Percentiles rank a stretch among this genome's conserved stretches.
These are phyloP conservation scores for Xerocomus amazonicus DNA, from an alignment of 1,284 basidiomycete genomes.

Conservation along the genomic window DNA sequence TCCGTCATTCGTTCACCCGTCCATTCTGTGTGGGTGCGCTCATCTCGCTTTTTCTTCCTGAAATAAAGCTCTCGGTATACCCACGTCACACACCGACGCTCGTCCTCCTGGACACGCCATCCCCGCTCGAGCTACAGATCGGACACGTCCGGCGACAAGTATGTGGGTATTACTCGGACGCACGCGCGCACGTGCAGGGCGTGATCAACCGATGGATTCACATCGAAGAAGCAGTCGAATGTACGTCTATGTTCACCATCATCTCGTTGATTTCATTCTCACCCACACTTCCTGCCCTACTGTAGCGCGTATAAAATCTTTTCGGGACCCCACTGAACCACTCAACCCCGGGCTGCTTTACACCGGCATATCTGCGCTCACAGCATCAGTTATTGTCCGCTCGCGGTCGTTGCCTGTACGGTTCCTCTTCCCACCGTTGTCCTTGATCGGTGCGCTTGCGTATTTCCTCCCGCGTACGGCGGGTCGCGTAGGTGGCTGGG, in stretches of 20 bases:
- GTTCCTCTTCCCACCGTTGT: slow-evolving; percentile 64
- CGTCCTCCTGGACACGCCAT: slow-evolving; percentile 67
- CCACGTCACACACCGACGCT: slow-evolving; percentile 55
- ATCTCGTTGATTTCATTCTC: background rate
- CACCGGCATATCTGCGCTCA: slow-evolving; percentile 83
- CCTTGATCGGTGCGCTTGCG: slow-evolving; percentile 61
- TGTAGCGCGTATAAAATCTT: slow-evolving; percentile 75
- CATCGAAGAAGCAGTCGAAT: slow-evolving; percentile 77
- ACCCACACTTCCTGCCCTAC: background rate
- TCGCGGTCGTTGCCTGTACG: slow-evolving; percentile 68
- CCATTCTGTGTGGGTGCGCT: background rate
- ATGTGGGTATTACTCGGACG: slow-evolving; percentile 51
- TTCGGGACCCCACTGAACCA: slow-evolving; percentile 75
- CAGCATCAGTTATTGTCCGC: slow-evolving; percentile 81
- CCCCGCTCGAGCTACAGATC: slow-evolving; percentile 70
- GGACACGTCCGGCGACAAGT: slow-evolving; percentile 59
- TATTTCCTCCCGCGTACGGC: slow-evolving; percentile 83
- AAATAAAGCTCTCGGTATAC: slow-evolving; percentile 76
- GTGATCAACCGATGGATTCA: slow-evolving; percentile 78
- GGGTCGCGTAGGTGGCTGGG: slow-evolving; percentile 62
- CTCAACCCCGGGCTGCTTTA: slow-evolving; percentile 86
- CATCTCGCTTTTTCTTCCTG: too few species aligned
- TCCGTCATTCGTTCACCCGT: background rate
- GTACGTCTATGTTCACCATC: slow-evolving; percentile 46
- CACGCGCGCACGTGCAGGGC: slow-evolving; percentile 62